Evolutionary conservation across 2,329 filamentous ascomycete genomes (phyloP), one percentile per base, ranked within the genome.

Genomic region (Chrysoporthe puriensis): DNA sequence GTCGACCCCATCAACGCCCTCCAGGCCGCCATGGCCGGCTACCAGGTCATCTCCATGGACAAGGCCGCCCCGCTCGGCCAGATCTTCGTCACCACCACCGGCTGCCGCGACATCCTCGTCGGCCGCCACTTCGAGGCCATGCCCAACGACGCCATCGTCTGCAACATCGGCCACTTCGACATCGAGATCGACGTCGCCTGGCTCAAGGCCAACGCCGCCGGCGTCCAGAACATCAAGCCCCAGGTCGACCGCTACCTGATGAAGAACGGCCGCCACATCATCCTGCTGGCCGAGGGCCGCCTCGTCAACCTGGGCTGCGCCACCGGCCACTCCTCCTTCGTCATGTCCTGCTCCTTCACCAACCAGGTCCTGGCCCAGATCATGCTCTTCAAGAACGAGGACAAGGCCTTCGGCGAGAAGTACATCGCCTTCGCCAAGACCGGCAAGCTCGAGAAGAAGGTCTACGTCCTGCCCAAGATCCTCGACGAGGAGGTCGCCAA

Each of bases 331-430:
- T 97, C 94, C 75, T 98, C 95, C 64, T 99, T 99, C 84, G 96
- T 99, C 87, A 98, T 99, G 96, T 97, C 94, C 77, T 99, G 96
- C 91, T 98, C 95, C 73, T 99, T 99, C 91, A 97, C 94, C 89
- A 99, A 99, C 91, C 96, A 99, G 89, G 96, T 98, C 77, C 93
- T 99, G 81, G 96, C 96, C 74, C 96, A 99, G 88, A 98, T 99
- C 85, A 91, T 97, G 86, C 86, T 99, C 78, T 99, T 84, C 92
- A 98, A 98, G 91, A 91, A 90, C 77, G 87, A 91, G 77, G 94
- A 98, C 80, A 88, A 88, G 79, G 91, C 85, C 68, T 99, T 97
- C 81, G 89, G 91, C 83, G 85, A 92, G 84, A 97, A 97, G 89
- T 97, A 97, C 85, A 84, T 94, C 76, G 96, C 97, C 85, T 99